Conservation (phyloP, 2,329 filamentous ascomycete species). For the Escovopsis sp. region DNA sequence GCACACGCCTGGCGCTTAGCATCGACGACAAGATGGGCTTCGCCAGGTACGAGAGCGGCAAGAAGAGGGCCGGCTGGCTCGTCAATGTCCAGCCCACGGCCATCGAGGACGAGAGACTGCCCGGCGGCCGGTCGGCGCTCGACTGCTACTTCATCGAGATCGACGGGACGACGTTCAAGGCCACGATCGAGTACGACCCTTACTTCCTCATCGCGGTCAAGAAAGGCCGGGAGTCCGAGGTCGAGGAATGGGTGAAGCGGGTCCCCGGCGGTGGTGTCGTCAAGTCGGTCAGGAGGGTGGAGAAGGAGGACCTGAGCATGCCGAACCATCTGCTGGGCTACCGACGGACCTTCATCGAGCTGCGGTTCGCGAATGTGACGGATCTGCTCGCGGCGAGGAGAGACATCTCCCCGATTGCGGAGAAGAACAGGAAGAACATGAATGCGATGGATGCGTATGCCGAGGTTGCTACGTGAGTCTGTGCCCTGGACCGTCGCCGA, state of each 20-base stretch:
- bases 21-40: slow-evolving; percentile 97
- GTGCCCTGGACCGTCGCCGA: too few relatives aligned
- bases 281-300: slow-evolving; percentile 60
- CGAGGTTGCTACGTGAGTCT: slow-evolving; percentile 71
- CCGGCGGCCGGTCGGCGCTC: slow-evolving; percentile 74
- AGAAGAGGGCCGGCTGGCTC: slow-evolving; percentile 73
- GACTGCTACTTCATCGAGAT: slow-evolving; percentile 97
- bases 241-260: slow-evolving; percentile 86
- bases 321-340: slow-evolving; percentile 94
- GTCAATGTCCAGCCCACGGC: slow-evolving; percentile 88
- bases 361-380: slow-evolving; percentile 75
- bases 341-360: slow-evolving; percentile 70
- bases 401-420: slow-evolving; percentile 76
- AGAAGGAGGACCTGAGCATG: slow-evolving; percentile 89
- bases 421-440: slow-evolving; percentile 93
- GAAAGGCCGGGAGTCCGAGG: slow-evolving; percentile 76
- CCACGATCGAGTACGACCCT: slow-evolving; percentile 88
- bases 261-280: slow-evolving; percentile 67
- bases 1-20: slow-evolving; percentile 63
- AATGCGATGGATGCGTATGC: slow-evolving; percentile 97
- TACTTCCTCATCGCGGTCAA: slow-evolving; percentile 91
- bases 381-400: slow-evolving; percentile 76
- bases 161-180: slow-evolving; percentile 82
- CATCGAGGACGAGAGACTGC: slow-evolving; percentile 70
- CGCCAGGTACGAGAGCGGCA: slow-evolving; percentile 76